phyloP scores from a whole-genome alignment of 23 red algal species.

The Cyanidioschyzon merolae region DNA sequence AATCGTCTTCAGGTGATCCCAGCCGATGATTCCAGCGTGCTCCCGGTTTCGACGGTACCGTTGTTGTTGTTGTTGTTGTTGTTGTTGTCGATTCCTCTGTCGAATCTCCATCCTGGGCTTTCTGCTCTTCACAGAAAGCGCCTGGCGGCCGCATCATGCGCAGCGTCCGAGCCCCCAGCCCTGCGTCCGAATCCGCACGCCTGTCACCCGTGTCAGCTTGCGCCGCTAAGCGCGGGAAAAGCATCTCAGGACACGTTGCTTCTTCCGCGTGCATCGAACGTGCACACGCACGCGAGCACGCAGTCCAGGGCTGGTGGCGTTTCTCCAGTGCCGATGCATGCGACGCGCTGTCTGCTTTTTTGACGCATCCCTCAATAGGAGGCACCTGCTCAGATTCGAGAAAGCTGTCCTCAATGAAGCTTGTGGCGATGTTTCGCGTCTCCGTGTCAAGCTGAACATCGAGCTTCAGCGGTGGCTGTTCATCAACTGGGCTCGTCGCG shows the following conservation, averaged over 20 bases:
- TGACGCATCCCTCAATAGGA: not conserved
- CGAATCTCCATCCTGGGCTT: not conserved
- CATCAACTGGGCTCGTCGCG: too few species aligned
- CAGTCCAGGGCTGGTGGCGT: too few species aligned
- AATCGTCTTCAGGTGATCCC: not conserved
- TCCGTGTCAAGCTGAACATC: not conserved
- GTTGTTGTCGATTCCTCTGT: not conserved
- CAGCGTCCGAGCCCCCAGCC: not conserved
- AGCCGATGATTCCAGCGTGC: not conserved
- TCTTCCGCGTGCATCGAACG: not conserved
- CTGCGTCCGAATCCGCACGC: not conserved
- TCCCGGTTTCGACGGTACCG: not conserved
- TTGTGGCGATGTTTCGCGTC: not conserved
- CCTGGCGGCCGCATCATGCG: not conserved
- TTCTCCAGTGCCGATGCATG: not conserved
- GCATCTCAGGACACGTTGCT: not conserved
- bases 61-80: not conserved
- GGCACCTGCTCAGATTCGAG: not conserved
- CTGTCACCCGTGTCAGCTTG: not conserved
- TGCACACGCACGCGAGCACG: not conserved
- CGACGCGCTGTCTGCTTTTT: not conserved
- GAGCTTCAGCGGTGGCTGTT: not conserved
- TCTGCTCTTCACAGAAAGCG: not conserved
- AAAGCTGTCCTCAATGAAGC: not conserved
- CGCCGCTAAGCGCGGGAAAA: not conserved